These are phyloP conservation scores for Aspergillus felis DNA, from an alignment of 2,329 filamentous ascomycete species.

Conservation along the genomic window DNA sequence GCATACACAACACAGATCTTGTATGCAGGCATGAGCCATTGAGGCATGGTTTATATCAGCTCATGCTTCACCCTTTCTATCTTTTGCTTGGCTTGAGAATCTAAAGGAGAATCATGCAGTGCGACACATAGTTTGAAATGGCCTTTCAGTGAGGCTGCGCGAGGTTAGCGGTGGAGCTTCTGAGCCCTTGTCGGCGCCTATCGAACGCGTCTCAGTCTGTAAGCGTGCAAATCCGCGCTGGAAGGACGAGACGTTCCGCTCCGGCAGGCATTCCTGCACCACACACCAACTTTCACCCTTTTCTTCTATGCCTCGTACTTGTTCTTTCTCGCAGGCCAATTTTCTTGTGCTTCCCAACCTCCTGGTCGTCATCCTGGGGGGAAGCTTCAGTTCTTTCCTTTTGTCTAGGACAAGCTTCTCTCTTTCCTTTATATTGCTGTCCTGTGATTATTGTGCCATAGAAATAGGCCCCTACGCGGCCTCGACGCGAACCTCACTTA, in stretches of 20 bases:
- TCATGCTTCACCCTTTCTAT: background rate
- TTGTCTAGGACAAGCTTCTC: conserved; percentile 13
- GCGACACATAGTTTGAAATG: conserved; percentile 13
- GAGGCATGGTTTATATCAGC: background rate
- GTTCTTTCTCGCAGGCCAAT: conserved; percentile 21
- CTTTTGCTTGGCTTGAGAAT: background rate
- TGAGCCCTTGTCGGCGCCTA: conserved; percentile 31
- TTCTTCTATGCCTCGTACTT: conserved; percentile 18
- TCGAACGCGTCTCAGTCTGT: conserved; percentile 39
- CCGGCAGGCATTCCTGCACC: conserved; percentile 31
- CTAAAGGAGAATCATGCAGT: conserved; percentile 7
- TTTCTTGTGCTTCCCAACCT: conserved; percentile 21
- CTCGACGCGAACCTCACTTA: conserved; percentile 23
- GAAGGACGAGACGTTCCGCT: conserved; percentile 31
- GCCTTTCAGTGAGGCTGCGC: conserved; percentile 15
- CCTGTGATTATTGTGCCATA: conserved; percentile 7
- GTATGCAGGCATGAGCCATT: background rate
- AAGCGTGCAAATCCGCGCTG: conserved; percentile 40
- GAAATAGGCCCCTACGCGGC: conserved; percentile 12
- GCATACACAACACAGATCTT: background rate
- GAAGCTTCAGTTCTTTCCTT: conserved; percentile 16
- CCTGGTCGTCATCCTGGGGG: conserved; percentile 16
- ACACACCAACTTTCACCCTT: conserved; percentile 24
- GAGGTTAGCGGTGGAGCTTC: conserved; percentile 25
- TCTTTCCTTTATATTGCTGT: conserved; percentile 10